Evolutionary conservation across 2,329 filamentous ascomycete species (phyloP).

Genomic region (Aspergillus udagawae): DNA sequence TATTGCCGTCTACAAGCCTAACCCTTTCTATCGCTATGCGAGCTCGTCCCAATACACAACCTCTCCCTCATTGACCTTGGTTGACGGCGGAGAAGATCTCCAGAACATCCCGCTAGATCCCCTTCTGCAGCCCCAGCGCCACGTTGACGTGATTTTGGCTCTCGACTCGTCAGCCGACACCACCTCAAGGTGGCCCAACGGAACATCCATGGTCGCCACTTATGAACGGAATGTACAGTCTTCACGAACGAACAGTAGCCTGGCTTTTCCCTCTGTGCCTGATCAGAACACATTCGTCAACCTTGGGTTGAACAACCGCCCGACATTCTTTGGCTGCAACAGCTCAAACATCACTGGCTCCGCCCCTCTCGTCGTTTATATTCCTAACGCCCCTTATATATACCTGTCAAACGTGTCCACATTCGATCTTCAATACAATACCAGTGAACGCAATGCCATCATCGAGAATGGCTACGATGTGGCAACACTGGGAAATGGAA

Average conservation of each 20-base stretch:
- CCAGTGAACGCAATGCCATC: slow-evolving; percentile 66
- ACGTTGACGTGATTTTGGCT: slow-evolving; percentile 74
- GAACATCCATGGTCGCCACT: slow-evolving; percentile 66
- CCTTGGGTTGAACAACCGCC: slow-evolving; percentile 64
- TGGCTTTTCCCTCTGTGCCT: slow-evolving; percentile 65
- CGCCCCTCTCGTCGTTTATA: slow-evolving; percentile 71
- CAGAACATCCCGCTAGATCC: slow-evolving; percentile 76
- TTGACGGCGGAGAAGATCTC: slow-evolving; percentile 70
- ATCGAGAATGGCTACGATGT: slow-evolving; percentile 80
- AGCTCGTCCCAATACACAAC: slow-evolving; percentile 56
- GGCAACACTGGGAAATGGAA: slow-evolving; percentile 75
- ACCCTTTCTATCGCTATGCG: slow-evolving; percentile 67
- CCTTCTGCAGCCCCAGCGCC: slow-evolving; percentile 63
- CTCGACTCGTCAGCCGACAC: slow-evolving; percentile 72
- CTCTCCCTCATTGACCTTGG: slow-evolving; percentile 56
- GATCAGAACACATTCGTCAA: slow-evolving; percentile 72
- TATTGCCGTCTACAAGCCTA: slow-evolving; percentile 68
- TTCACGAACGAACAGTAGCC: slow-evolving; percentile 57
- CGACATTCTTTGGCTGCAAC: slow-evolving; percentile 76
- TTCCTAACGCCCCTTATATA: slow-evolving; percentile 79
- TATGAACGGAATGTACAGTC: slow-evolving; percentile 59
- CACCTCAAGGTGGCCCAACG: slow-evolving; percentile 65
- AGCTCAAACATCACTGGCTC: slow-evolving; percentile 54
- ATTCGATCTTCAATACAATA: slow-evolving; percentile 62
- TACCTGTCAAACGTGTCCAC: slow-evolving; percentile 73